Conservation (phyloP, 208 protist species). For the Leishmania guyanensis region DNA sequence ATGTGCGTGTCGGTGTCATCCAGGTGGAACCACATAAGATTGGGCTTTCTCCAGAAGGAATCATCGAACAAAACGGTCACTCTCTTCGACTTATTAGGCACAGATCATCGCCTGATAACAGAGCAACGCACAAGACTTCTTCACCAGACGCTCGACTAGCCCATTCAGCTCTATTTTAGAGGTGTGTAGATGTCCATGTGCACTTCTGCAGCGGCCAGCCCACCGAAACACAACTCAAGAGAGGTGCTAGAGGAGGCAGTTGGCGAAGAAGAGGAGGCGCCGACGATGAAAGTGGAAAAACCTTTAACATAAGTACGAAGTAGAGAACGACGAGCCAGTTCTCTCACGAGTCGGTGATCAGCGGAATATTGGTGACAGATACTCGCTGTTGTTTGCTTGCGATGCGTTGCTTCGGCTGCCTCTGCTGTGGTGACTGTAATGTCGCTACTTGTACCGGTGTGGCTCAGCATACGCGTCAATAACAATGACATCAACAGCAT, state of each 20-base stretch:
- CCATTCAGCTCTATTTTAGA: neutral
- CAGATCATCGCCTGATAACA: neutral
- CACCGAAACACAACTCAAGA: neutral
- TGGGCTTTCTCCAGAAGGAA: slow-evolving; percentile 12
- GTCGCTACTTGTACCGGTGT: neutral
- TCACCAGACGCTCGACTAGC: neutral
- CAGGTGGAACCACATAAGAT: slow-evolving; percentile 8
- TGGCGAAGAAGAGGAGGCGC: neutral
- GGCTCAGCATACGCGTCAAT: neutral
- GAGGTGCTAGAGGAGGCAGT: neutral
- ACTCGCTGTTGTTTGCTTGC: neutral
- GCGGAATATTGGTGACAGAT: neutral
- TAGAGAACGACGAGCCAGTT: slow-evolving; percentile 1
- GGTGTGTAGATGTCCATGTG: neutral
- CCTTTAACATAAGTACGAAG: neutral
- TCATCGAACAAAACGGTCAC: slow-evolving; percentile 15
- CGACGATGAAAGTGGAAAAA: neutral
- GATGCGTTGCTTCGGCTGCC: neutral
- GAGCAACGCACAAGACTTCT: neutral
- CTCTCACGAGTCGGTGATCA: neutral
- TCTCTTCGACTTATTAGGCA: slow-evolving; percentile 4
- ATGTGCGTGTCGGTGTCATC: slow-evolving; percentile 3
- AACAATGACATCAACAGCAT: neutral
- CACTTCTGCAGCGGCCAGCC: neutral
- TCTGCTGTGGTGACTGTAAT: neutral